Base-by-base conservation (phyloP, 352 stramenopile genomes). In the Globisporangium spiculum region DNA sequence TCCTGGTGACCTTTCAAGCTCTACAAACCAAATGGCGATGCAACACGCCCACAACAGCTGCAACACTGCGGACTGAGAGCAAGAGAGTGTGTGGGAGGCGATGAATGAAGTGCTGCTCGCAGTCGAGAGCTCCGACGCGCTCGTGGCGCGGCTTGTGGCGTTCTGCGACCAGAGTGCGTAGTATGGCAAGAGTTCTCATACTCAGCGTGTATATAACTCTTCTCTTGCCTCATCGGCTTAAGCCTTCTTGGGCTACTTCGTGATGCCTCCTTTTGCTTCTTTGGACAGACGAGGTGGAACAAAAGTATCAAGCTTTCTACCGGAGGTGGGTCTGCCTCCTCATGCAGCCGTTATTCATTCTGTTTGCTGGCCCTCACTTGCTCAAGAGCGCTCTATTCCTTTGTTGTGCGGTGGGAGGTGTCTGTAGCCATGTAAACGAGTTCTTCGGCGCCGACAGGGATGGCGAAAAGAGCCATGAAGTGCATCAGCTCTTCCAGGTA, bases 101-200 rank as follows among this genome's bases (percentile, higher is more conserved):
- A 86, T 86, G 78, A 75, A 86, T 24, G 74, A 84, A 56, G 70
- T 86, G 63, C 48, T 84, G 32, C 9, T 84, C 27, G 70, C 74
- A 0, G 74, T 82, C 27, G 72, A 80, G 65, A 84, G 76, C 67
- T 82, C 76, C 3, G 78, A 86, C 61, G 65, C 72, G 22, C 54
- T 86, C 26, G 54, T 86, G 20, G 78, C 74, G 18, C 74, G 76
- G 44, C 72, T 86, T 10, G 63, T 86, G 38, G 63, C 67, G 14
- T 83, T 73, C 65, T 83, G 72, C 56, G 69, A 79, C 36, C 63
- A 76, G 66, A 54, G 78, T 86, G 36, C 56, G 66, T 50, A 32
- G 52, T 44, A 12, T 58, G 18, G 1, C 30, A 10, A 3, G 14
- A 9, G 24, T 20, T 20, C 30, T 38, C 14, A n/a, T 14, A 14